These are phyloP conservation scores for Somion occarium DNA, from an alignment of 1,284 basidiomycete species.

Conservation along the genomic window DNA sequence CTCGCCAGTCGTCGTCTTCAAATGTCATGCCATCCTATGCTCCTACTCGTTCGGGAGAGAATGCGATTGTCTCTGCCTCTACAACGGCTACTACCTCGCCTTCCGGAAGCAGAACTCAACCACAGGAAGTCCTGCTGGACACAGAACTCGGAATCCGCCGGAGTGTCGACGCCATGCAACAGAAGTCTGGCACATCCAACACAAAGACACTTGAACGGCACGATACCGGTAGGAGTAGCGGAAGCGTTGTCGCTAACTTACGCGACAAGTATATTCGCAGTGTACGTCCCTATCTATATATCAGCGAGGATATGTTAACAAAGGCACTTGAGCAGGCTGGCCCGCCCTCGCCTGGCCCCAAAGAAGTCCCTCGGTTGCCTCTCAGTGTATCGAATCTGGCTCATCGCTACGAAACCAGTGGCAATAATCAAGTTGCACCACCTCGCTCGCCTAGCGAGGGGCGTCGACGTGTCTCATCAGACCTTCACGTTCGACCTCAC, in stretches of 20 bases:
- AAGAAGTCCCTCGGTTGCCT: slow-evolving; percentile 56
- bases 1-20: not conserved
- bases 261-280: slow-evolving; percentile 53
- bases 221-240: slow-evolving; percentile 39
- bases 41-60: not conserved
- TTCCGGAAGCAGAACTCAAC: not conserved
- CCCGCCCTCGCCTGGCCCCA: slow-evolving; percentile 48
- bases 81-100: not conserved
- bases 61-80: not conserved
- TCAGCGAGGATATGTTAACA: slow-evolving; percentile 4
- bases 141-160: not conserved
- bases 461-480: slow-evolving; percentile 15
- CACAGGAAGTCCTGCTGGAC: slow-evolving; percentile 23
- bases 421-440: not conserved
- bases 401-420: slow-evolving; percentile 44
- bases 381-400: slow-evolving; percentile 65
- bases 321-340: slow-evolving; percentile 35
- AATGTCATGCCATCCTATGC: not conserved
- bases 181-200: not conserved
- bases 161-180: not conserved
- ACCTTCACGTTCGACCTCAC: slow-evolving; percentile 4
- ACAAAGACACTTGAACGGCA: slow-evolving; percentile 23
- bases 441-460: slow-evolving; percentile 12
- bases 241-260: slow-evolving; percentile 64
- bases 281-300: slow-evolving; percentile 34